Evolutionary conservation across 305 asterid species (phyloP).

Genomic region (Fraxinus sp.): DNA sequence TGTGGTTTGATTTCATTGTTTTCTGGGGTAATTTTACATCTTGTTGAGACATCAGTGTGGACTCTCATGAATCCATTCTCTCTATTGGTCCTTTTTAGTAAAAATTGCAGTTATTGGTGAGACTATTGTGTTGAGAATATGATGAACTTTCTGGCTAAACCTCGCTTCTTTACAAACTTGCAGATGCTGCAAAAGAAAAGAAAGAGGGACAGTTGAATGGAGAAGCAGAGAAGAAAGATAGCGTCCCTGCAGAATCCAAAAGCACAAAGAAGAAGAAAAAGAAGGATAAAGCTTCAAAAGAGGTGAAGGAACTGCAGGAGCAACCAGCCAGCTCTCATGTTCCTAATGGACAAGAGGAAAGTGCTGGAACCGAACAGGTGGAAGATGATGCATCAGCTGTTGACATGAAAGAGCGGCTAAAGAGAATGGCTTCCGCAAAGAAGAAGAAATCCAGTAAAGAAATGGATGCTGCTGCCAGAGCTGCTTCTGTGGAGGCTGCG

Average conservation of each 20-base stretch:
- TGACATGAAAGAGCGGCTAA: slow-evolving; percentile 68
- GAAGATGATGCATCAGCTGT: slow-evolving; percentile 55
- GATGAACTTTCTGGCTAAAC: not conserved
- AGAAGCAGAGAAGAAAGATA: slow-evolving; percentile 53
- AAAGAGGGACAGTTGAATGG: slow-evolving; percentile 45
- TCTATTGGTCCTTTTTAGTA: not conserved
- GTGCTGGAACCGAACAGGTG: slow-evolving; percentile 38
- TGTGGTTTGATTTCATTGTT: not conserved
- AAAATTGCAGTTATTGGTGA: not conserved
- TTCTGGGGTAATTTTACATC: not conserved
- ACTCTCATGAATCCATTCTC: not conserved
- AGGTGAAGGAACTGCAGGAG: slow-evolving; percentile 58
- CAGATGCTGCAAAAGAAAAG: slow-evolving; percentile 45
- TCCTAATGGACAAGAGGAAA: slow-evolving; percentile 37
- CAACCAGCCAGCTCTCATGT: slow-evolving; percentile 37
- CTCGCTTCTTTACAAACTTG: slow-evolving; percentile 1
- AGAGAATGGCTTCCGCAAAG: slow-evolving; percentile 66
- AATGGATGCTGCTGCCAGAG: slow-evolving; percentile 75
- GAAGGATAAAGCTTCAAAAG: slow-evolving; percentile 75
- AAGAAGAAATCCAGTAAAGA: slow-evolving; percentile 79
- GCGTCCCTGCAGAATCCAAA: slow-evolving; percentile 59
- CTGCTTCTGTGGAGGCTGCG: slow-evolving; percentile 87
- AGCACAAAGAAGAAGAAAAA: slow-evolving; percentile 86
- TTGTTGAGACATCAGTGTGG: not conserved
- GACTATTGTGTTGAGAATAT: not conserved